phyloP scores from a whole-genome alignment of 2,329 filamentous ascomycete species.

The Exophiala calicioides region DNA sequence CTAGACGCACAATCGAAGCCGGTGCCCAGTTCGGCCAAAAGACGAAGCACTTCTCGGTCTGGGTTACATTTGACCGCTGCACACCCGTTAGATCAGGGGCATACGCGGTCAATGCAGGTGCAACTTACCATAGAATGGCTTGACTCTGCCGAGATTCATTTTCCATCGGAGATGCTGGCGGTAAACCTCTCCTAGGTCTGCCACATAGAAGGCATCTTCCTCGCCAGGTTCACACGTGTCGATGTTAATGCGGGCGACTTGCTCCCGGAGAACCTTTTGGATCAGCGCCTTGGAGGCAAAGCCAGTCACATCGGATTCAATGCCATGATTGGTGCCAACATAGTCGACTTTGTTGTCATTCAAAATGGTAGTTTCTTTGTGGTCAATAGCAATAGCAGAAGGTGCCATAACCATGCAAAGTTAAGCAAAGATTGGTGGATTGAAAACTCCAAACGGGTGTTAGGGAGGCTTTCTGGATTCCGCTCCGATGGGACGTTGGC shows the following conservation, averaged over 20 bases:
- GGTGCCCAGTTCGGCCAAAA: slow-evolving; percentile 83
- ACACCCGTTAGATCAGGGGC: slow-evolving; percentile 13
- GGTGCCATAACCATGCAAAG: slow-evolving; percentile 68
- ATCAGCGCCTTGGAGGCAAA: slow-evolving; percentile 74
- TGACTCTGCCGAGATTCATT: slow-evolving; percentile 85
- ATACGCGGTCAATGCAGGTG: slow-evolving; percentile 1
- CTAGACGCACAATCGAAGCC: slow-evolving; percentile 99
- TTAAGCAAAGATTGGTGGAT: slow-evolving; percentile 34
- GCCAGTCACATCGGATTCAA: slow-evolving; percentile 45
- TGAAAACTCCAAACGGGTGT: slow-evolving; percentile 49
- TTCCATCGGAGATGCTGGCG: slow-evolving; percentile 99
- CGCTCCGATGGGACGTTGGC: slow-evolving; percentile 78
- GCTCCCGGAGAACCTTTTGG: slow-evolving; percentile 80
- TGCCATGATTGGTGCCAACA: slow-evolving; percentile 49
- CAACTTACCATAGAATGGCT: slow-evolving; percentile 86
- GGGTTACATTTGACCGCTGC: slow-evolving; percentile 98
- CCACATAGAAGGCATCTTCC: slow-evolving; percentile 97
- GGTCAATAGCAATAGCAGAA: slow-evolving; percentile 59
- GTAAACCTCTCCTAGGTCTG: slow-evolving; percentile 97
- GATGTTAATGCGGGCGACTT: slow-evolving; percentile 79
- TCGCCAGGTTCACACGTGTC: slow-evolving; percentile 88
- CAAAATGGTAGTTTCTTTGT: slow-evolving; percentile 29
- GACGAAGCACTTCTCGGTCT: slow-evolving; percentile 81
- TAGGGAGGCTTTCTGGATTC: slow-evolving; percentile 96
- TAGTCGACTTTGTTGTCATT: slow-evolving; percentile 34